phyloP scores from a whole-genome alignment of 2,329 filamentous ascomycete genomes.

The Colletotrichum siamense region DNA sequence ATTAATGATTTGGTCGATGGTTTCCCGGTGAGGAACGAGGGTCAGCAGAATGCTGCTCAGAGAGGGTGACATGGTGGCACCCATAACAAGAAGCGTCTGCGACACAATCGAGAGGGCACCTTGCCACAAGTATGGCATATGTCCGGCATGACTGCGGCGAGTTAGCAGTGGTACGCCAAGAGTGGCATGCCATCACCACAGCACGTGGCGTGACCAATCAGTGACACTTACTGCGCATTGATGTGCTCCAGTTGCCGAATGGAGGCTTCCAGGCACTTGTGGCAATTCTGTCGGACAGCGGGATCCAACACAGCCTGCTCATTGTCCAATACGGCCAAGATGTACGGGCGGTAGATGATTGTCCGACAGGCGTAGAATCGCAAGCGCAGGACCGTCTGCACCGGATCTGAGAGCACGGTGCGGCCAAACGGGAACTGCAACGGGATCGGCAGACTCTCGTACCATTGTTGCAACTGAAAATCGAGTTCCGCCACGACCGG shows the following conservation, averaged over 20 bases:
- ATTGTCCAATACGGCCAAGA: slow-evolving; percentile 79
- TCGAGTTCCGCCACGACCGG: slow-evolving; percentile 82
- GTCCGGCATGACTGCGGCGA: slow-evolving; percentile 71
- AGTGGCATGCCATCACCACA: background rate
- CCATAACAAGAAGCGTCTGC: slow-evolving; percentile 83
- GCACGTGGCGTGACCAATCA: slow-evolving; percentile 17
- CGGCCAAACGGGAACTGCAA: slow-evolving; percentile 80
- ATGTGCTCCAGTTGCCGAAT: slow-evolving; percentile 82
- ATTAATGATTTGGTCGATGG: slow-evolving; percentile 78
- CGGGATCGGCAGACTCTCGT: slow-evolving; percentile 75
- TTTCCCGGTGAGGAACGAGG: slow-evolving; percentile 60
- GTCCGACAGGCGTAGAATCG: slow-evolving; percentile 86
- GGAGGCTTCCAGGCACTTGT: slow-evolving; percentile 81
- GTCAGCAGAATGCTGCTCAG: slow-evolving; percentile 69
- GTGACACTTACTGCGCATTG: slow-evolving; percentile 69
- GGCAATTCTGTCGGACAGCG: slow-evolving; percentile 77
- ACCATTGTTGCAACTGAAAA: slow-evolving; percentile 85
- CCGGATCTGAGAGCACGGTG: slow-evolving; percentile 70
- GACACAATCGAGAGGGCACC: slow-evolving; percentile 83
- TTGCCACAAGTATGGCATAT: slow-evolving; percentile 88
- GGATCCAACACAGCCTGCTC: slow-evolving; percentile 75
- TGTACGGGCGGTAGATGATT: slow-evolving; percentile 86
- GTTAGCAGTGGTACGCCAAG: slow-evolving; percentile 27
- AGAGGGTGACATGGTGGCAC: slow-evolving; percentile 79
- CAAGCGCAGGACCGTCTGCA: slow-evolving; percentile 79